These are phyloP conservation scores for Colletotrichum echinochloae DNA, from an alignment of 2,329 filamentous ascomycete genomes.

Conservation along the genomic window DNA sequence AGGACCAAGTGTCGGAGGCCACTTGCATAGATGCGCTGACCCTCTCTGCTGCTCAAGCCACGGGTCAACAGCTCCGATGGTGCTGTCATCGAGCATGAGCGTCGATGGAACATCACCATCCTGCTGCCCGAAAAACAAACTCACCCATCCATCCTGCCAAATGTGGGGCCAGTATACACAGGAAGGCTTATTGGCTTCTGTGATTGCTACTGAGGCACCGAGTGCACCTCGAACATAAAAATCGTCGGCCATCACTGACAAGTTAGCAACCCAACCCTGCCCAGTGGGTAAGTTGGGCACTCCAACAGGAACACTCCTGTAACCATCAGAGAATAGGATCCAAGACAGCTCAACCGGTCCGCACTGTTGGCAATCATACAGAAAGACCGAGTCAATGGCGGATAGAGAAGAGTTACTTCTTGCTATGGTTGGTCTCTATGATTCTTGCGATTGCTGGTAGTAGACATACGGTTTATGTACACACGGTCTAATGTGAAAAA, in stretches of 20 bases:
- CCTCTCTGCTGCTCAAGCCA: no score
- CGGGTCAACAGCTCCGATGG: no score
- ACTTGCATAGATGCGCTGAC: no score
- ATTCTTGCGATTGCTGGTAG: conserved; percentile 4
- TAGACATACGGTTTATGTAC: conserved; percentile 28
- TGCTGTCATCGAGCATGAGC: background rate
- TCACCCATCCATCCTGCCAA: no score
- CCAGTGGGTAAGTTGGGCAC: background rate
- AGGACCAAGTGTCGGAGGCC: no score
- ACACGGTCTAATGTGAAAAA: background rate
- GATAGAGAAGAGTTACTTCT: background rate
- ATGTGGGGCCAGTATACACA: no score
- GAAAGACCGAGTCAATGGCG: no score
- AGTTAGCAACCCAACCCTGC: background rate
- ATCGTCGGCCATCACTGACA: background rate
- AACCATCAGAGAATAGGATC: background rate
- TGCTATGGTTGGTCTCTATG: conserved; percentile 8
- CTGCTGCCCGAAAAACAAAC: no score
- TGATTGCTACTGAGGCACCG: background rate
- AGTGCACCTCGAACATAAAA: background rate
- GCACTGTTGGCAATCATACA: no score
- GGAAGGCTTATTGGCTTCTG: background rate
- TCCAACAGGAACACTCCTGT: background rate
- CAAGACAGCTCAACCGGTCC: background rate
- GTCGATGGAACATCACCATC: background rate